Evolutionary conservation across 257 asterid species (phyloP), one percentile per base, ranked within the genome.

Genomic region (Ligustrum vulgare): DNA sequence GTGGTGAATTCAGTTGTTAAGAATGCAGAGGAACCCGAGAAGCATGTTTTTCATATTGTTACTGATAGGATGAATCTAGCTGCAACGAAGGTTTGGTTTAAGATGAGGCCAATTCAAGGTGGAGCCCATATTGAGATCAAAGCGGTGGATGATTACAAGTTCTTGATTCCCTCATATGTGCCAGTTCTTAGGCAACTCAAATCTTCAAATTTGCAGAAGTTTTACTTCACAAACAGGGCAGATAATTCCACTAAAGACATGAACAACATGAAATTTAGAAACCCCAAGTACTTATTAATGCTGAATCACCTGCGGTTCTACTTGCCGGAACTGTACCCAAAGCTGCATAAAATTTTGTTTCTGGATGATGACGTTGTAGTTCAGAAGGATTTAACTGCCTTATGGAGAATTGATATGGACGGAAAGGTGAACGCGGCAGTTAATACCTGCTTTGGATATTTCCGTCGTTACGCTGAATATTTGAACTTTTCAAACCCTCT

Each of bases 81-180:
- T 36, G 87, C 89, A 3, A 83, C 84, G 82, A 86, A 86, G 77
- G 89, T 86, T 71, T 86, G 87, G 87, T 86, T 86, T 77, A 86
- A 79, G 84, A 86, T 86, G 87, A 79, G 84, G 69, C 89, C 89
- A n/a, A 74, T 83, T 58, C 85, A 43, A 74, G 75, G 80, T 51
- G 83, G 80, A 28, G 89, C 87, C 45, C 84, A 83, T 54, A 74
- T 83, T 65, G 89, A 86, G 81, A 86, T 86, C 32, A 86, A 81
- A 76, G 75, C 84, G 12, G 72, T 81, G 47, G 86, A 83, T 62
- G 89, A 86, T 41, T 86, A 16, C 77, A 67, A 77, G 5, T 86
- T 86, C 80, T 79, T 86, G 70, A 81, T 58, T 31, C 69, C 89
- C 23, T 83, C 87, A 9, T 83, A 86, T 77, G 89, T 86, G 16